Evolutionary conservation across 768 basidiomycete genomes (phyloP).

Genomic region (Pleurotus tuoliensis): DNA sequence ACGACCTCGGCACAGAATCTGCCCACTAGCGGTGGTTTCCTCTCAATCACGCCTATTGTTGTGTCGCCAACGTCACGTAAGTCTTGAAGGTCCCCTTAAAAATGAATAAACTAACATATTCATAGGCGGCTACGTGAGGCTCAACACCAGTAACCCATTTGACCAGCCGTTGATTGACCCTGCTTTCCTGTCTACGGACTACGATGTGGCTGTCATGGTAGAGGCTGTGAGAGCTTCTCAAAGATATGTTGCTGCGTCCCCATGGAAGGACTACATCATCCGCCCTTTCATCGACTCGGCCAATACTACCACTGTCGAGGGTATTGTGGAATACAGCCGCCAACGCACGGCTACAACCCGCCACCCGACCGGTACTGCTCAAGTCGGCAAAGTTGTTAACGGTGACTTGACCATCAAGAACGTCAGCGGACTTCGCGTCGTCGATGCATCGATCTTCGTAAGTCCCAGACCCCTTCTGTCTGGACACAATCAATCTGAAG

Average conservation of each 20-base stretch:
- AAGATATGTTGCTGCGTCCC: constrained; percentile 20
- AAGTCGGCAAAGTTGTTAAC: constrained; percentile 29
- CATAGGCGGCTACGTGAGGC: constrained; percentile 20
- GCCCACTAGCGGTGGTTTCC: constrained; percentile 25
- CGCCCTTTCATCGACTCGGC: constrained; percentile 15
- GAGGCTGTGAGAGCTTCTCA: constrained; percentile 20
- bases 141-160: constrained; percentile 23
- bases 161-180: constrained; percentile 23
- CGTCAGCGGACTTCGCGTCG: constrained; percentile 27
- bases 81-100: background rate
- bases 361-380: constrained; percentile 26
- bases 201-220: constrained; percentile 22
- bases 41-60: constrained; percentile 22
- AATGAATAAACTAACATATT: background rate
- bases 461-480: constrained; percentile 7
- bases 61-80: constrained; percentile 33
- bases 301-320: constrained; percentile 22
- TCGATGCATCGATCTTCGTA: constrained; percentile 35
- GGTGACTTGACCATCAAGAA: background rate
- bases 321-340: constrained; percentile 19
- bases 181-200: constrained; percentile 12
- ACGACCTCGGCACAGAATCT: background rate
- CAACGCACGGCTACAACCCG: constrained; percentile 11
- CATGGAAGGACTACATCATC: constrained; percentile 25
- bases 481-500: background rate